phyloP scores from a whole-genome alignment of 78 protist species.

The Polysphondylium violaceum region DNA sequence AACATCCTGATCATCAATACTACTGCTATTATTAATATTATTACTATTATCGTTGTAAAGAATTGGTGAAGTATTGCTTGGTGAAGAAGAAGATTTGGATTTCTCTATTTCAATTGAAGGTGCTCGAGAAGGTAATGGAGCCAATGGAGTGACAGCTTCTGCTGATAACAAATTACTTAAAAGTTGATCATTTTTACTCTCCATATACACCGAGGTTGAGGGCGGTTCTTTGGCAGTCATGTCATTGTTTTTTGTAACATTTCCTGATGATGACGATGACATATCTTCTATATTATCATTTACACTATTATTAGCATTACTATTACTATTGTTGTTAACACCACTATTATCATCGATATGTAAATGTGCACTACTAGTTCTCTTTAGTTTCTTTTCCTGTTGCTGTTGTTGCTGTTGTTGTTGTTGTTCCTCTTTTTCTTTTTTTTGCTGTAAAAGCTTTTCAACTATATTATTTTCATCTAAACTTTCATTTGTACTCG shows the following conservation, averaged over 20 bases:
- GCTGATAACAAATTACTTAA: conserved; percentile 38
- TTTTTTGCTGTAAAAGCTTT: background rate
- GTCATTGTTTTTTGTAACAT: background rate
- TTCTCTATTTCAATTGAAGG: background rate
- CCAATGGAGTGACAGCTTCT: conserved; percentile 78
- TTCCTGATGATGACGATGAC: background rate
- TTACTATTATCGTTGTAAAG: too few relatives aligned
- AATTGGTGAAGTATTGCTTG: background rate
- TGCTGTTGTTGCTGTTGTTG: conserved; percentile 5
- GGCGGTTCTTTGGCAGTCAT: conserved; percentile 52
- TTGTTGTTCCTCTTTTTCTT: background rate
- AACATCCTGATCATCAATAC: too few relatives aligned
- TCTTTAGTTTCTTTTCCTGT: background rate
- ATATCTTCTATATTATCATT: background rate
- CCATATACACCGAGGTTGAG: background rate
- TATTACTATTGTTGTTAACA: background rate
- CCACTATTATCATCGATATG: background rate
- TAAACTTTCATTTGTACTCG: background rate
- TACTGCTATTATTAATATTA: too few relatives aligned
- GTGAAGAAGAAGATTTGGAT: background rate
- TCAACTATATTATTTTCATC: background rate
- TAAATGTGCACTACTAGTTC: background rate
- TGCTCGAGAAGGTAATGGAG: conserved; percentile 48
- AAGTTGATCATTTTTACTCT: conserved; percentile 24
- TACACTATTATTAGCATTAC: background rate